Base-by-base conservation (phyloP, 352 stramenopile genomes). In the Globisporangium echinulatum region DNA sequence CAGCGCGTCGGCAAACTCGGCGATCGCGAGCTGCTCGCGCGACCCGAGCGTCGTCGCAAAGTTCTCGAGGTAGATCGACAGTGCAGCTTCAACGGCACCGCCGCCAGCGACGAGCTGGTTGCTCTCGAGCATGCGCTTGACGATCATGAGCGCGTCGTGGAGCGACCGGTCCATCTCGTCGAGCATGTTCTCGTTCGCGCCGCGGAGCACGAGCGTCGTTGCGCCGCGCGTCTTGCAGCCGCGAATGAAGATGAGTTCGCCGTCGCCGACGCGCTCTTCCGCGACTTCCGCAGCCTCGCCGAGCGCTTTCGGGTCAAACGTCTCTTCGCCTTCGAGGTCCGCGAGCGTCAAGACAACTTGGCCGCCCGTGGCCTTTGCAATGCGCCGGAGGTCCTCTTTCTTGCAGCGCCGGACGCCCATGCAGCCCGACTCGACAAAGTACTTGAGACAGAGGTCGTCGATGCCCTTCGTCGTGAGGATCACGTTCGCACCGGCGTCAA, bases 391-490 rank as follows among this genome's bases (percentile, higher is more conserved):
- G 74, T 99, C 97, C 67, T 99, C 97, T 72, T 98, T 98, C 71
- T 98, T 97, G 50, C 97, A 97, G 25, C 98, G 93, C 64, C 97
- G 91, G 48, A 98, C 94, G 58, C 94, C 97, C 72, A 99, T 98
- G 67, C 88, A 97, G 33, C 93, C 94, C 0, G 94, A 92, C 79
- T 99, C 96, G 25, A 99, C 97, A 83, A 99, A 99, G 80, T 99
- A 99, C 78, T 99, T 99, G 64, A 99, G 90, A 65, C 96, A 99
- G 43, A 99, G 70, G 74, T 99, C 98, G 72, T 99, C 97, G 64
- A 99, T 99, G 63, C 97, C 97, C 81, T 99, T 99, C 56, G 97
- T 99, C n/a, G 97, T 99, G 50, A 99, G 74, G 40, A 99, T 97
- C 38, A 99, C 97, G 61, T 98, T 99, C 49, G 97, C 97, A 47